These are phyloP conservation scores for Astrephomene gubernaculifera DNA, from an alignment of 139 green algal species.

Conservation along the genomic window DNA sequence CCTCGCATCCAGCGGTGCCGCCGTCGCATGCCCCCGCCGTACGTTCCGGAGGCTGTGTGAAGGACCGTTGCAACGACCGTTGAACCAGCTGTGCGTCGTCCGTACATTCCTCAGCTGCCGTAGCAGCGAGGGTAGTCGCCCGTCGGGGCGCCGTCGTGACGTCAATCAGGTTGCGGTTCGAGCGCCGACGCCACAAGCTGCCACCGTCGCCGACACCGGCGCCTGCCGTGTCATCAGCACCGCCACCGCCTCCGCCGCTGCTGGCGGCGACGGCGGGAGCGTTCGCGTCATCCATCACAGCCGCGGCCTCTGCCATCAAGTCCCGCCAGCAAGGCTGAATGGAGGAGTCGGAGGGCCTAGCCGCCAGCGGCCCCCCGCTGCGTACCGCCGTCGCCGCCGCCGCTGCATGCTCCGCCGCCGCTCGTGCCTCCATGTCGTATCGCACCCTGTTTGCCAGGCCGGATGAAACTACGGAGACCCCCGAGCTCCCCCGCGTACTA, in stretches of 20 bases:
- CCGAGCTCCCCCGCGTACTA: too few relatives aligned
- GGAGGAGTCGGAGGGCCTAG: not conserved
- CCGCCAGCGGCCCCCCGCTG: not conserved
- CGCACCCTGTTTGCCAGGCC: not conserved
- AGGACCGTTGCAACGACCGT: too few relatives aligned
- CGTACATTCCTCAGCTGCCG: too few relatives aligned
- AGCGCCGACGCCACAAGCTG: not conserved
- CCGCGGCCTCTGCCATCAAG: not conserved
- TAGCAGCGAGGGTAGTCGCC: not conserved
- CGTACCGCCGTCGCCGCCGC: too few relatives aligned
- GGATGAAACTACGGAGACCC: too few relatives aligned
- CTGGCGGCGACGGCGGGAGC: too few relatives aligned
- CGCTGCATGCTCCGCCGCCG: not conserved
- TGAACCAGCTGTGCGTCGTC: too few relatives aligned
- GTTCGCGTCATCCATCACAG: not conserved
- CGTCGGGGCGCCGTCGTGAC: not conserved
- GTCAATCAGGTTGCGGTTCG: not conserved
- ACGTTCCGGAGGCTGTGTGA: too few relatives aligned
- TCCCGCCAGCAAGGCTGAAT: not conserved
- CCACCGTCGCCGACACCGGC: too few relatives aligned
- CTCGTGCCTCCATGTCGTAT: not conserved
- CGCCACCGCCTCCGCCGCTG: not conserved
- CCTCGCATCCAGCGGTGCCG: too few relatives aligned
- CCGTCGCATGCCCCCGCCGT: too few relatives aligned
- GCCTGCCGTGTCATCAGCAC: too few relatives aligned